Percentiles rank a stretch among this genome's conserved stretches.
phyloP scores from a whole-genome alignment of 164 flowering plant species.

The Liriodendron chinense region DNA sequence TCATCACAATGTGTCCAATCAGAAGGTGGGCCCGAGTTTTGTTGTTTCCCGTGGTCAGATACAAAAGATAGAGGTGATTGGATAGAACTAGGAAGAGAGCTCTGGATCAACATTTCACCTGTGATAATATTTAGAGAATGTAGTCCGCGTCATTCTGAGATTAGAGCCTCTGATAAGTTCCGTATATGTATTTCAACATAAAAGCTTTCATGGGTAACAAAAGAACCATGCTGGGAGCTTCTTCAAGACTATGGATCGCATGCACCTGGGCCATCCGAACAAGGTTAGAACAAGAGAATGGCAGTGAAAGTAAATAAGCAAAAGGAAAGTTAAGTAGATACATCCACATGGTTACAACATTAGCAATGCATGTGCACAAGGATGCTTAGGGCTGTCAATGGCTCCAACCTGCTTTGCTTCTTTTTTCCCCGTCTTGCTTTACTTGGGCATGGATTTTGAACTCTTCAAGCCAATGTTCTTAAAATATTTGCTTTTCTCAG shows the following conservation, averaged over 20 bases:
- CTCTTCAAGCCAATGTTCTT: too few relatives aligned
- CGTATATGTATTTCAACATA: constrained; percentile 2
- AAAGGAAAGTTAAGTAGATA: not conserved
- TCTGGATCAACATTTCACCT: constrained; percentile 51
- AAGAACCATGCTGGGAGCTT: not conserved
- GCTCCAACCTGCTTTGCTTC: too few relatives aligned
- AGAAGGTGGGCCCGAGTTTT: constrained; percentile 17
- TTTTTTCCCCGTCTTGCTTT: too few relatives aligned
- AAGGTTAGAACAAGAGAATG: not conserved
- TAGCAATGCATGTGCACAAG: not conserved
- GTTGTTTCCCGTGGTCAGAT: constrained; percentile 34
- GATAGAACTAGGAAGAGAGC: constrained; percentile 38
- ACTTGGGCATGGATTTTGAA: too few relatives aligned
- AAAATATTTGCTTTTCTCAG: too few relatives aligned
- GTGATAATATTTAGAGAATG: constrained; percentile 11
- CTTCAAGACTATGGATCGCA: not conserved
- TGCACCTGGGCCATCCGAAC: not conserved
- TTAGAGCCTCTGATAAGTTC: constrained; percentile 3
- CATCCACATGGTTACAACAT: not conserved
- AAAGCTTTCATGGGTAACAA: not conserved
- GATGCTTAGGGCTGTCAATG: not conserved
- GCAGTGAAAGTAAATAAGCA: not conserved
- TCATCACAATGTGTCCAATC: constrained; percentile 37
- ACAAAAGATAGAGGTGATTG: constrained; percentile 34
- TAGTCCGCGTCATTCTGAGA: constrained; percentile 10